Evolutionary conservation across 768 basidiomycete genomes (phyloP).

Genomic region (Daedaleopsis nitida): DNA sequence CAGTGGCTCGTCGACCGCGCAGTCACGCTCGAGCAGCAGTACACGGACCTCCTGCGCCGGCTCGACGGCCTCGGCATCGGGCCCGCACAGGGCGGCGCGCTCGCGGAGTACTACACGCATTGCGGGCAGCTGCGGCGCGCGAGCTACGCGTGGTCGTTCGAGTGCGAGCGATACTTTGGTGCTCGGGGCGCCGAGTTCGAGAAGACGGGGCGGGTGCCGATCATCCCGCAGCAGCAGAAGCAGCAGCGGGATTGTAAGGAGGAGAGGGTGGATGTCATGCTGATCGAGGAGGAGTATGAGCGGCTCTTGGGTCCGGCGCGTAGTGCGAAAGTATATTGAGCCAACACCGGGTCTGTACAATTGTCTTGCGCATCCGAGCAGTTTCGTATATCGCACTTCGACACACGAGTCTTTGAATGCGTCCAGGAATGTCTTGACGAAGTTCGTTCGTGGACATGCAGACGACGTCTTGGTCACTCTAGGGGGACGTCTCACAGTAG

Average conservation of each 20-base stretch:
- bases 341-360: too few species aligned
- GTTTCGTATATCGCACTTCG: too few species aligned
- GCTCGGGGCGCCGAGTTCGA: conserved; percentile 27
- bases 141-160: conserved; percentile 32
- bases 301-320: background rate
- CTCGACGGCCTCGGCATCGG: conserved; percentile 24
- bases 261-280: conserved; percentile 8
- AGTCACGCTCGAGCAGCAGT: background rate
- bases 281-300: conserved; percentile 2
- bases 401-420: too few species aligned
- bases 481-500: too few species aligned
- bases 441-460: too few species aligned
- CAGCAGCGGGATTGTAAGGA: too few species aligned
- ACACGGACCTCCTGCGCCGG: conserved; percentile 14
- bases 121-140: conserved; percentile 30
- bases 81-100: conserved; percentile 30
- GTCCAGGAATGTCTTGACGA: too few species aligned
- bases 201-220: conserved; percentile 21
- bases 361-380: too few species aligned
- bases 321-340: too few species aligned
- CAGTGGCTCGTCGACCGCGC: conserved; percentile 21
- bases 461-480: too few species aligned
- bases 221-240: conserved; percentile 11
- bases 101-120: conserved; percentile 31
- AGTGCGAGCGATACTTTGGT: conserved; percentile 35